A percentile compares a stretch with the other conserved stretches of the same genome.
Conservation (phyloP, 805 yeast genomes). For the Metschnikowia gruessii region DNA sequence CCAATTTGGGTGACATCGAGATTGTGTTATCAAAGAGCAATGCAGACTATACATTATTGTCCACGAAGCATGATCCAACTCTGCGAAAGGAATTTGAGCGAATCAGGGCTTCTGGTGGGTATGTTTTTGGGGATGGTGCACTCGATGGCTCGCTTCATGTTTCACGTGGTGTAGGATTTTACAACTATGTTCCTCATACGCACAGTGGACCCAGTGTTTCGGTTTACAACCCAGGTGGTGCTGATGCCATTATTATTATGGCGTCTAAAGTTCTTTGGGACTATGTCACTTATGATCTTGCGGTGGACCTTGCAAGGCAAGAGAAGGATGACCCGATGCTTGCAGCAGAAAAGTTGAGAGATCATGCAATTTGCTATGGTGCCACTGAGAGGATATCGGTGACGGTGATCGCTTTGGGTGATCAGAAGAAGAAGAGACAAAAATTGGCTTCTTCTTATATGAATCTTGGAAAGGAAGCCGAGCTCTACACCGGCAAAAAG, state of each 20-base stretch:
- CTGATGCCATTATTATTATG: conserved; percentile 81
- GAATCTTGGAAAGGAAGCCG: conserved; percentile 38
- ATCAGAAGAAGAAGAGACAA: conserved; percentile 37
- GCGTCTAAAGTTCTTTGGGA: conserved; percentile 89
- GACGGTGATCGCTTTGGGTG: conserved; percentile 70
- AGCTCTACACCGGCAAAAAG: conserved; percentile 35
- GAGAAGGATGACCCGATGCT: conserved; percentile 79
- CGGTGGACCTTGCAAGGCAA: conserved; percentile 85
- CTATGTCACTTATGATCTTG: conserved; percentile 72
- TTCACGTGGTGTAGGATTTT: conserved; percentile 90
- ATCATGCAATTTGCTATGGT: conserved; percentile 92
- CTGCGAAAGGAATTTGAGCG: conserved; percentile 74
- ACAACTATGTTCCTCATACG: conserved; percentile 79
- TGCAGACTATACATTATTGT: conserved; percentile 73
- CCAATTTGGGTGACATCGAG: conserved; percentile 89
- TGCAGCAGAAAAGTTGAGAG: conserved; percentile 92
- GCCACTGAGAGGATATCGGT: conserved; percentile 76
- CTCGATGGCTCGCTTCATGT: conserved; percentile 80
- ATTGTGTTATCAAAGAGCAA: conserved; percentile 74
- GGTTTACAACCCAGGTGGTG: conserved; percentile 53
- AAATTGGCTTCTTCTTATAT: conserved; percentile 32
- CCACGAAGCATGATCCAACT: conserved; percentile 83
- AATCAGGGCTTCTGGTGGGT: conserved; percentile 88
- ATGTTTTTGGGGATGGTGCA: conserved; percentile 78
- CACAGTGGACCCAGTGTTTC: conserved; percentile 84